Percentiles rank a stretch among this genome's conserved stretches.
phyloP scores from a whole-genome alignment of 116 monocot genomes.

The Dioscorea cayenensis region DNA sequence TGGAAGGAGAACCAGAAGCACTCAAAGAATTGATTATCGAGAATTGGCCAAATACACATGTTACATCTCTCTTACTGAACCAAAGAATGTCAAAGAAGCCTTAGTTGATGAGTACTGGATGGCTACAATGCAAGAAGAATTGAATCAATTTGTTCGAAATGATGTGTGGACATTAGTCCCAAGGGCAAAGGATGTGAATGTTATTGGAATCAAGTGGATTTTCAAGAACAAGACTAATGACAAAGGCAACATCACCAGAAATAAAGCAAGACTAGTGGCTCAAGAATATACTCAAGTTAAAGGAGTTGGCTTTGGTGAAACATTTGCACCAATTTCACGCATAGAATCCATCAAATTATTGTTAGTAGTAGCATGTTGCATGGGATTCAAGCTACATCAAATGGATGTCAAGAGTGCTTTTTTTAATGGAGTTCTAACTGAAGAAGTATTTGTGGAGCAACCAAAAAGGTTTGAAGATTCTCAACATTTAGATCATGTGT shows the following conservation, averaged over 20 bases:
- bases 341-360: background rate
- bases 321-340: background rate
- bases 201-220: background rate
- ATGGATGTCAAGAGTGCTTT: background rate
- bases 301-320: background rate
- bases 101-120: background rate
- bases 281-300: background rate
- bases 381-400: background rate
- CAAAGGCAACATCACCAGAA: background rate
- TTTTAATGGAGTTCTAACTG: background rate
- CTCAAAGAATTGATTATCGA: too few species aligned
- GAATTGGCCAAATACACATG: too few species aligned
- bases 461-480: background rate
- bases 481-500: background rate
- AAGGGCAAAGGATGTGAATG: background rate
- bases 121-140: background rate
- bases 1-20: background rate
- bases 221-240: background rate
- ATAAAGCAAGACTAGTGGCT: background rate
- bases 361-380: background rate
- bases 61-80: background rate
- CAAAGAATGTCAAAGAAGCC: background rate
- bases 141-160: background rate
- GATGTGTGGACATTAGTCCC: background rate
- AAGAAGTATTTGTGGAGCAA: background rate